Conservation (phyloP, 2,329 filamentous ascomycete species). For the Pseudogymnoascus sp. region DNA sequence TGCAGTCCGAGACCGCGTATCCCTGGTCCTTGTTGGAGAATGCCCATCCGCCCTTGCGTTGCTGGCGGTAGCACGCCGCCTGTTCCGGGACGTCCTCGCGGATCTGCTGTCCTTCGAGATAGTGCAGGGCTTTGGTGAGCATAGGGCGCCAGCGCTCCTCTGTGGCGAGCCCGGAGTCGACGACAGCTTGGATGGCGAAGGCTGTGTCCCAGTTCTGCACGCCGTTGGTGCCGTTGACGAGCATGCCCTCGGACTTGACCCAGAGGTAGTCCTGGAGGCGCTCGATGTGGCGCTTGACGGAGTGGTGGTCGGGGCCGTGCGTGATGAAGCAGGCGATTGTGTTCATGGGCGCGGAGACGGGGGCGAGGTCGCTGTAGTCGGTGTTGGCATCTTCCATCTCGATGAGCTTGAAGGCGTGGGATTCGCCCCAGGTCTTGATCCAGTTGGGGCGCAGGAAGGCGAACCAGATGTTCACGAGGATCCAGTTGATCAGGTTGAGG, state of each 20-base stretch:
- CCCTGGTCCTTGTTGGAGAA: constrained; percentile 91
- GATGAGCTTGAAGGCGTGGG: constrained; percentile 74
- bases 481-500: constrained; percentile 69
- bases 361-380: constrained; percentile 74
- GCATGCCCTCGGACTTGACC: constrained; percentile 87
- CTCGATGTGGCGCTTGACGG: constrained; percentile 70
- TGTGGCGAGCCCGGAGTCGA: constrained; percentile 69
- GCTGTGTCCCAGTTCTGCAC: constrained; percentile 96
- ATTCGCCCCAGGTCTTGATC: constrained; percentile 65
- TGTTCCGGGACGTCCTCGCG: constrained; percentile 72
- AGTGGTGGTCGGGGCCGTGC: constrained; percentile 64
- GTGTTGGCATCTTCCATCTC: constrained; percentile 92
- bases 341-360: constrained; percentile 87
- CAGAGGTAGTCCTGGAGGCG: constrained; percentile 80
- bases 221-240: constrained; percentile 95
- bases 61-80: constrained; percentile 77
- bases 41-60: constrained; percentile 87
- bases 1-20: constrained; percentile 92
- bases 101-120: constrained; percentile 87
- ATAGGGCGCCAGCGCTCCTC: constrained; percentile 74
- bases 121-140: constrained; percentile 73
- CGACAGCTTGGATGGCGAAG: constrained; percentile 75
- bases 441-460: constrained; percentile 63
- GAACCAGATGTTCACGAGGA: constrained; percentile 71
- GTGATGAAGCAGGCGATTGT: constrained; percentile 76